Evolutionary conservation across 1,139 yeast species (phyloP).

Genomic region (Debaryomyces subglobosus): DNA sequence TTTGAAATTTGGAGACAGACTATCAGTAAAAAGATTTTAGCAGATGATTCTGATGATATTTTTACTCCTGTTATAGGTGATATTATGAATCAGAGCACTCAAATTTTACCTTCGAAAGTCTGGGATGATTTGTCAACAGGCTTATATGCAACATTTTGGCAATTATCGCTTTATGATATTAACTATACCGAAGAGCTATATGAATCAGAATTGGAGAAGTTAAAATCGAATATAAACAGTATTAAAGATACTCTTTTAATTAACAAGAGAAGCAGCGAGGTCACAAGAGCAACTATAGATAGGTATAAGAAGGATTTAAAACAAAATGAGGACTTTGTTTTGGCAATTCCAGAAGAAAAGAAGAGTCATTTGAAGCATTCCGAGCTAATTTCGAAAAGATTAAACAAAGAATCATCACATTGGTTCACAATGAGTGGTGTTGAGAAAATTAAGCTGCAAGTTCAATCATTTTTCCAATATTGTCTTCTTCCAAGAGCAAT

Average conservation of each 20-base stretch:
- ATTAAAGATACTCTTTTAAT: constrained; percentile 35
- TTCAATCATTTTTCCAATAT: constrained; percentile 52
- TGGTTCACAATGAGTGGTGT: constrained; percentile 31
- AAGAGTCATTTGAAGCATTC: constrained; percentile 35
- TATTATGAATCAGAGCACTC: constrained; percentile 14
- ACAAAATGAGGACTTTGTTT: constrained; percentile 26
- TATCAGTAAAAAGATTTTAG: constrained; percentile 23
- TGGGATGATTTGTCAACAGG: constrained; percentile 43
- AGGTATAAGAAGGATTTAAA: constrained; percentile 32
- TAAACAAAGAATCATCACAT: constrained; percentile 18
- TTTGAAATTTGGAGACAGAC: constrained; percentile 77
- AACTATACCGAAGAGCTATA: constrained; percentile 58
- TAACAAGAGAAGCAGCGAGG: constrained; percentile 33
- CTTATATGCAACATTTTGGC: constrained; percentile 73
- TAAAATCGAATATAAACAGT: constrained; percentile 37
- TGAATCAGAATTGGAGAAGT: constrained; percentile 44
- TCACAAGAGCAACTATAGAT: constrained; percentile 27
- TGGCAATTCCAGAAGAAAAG: constrained; percentile 30
- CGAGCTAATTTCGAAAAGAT: constrained; percentile 14
- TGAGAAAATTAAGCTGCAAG: constrained; percentile 24
- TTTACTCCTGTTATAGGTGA: constrained; percentile 25
- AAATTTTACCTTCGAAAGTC: constrained; percentile 16
- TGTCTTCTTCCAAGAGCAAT: constrained; percentile 78
- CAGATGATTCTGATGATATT: constrained; percentile 9
- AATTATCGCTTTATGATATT: constrained; percentile 72